phyloP scores from a whole-genome alignment of 2,329 filamentous ascomycete species.

The Penicillium sumatraense region DNA sequence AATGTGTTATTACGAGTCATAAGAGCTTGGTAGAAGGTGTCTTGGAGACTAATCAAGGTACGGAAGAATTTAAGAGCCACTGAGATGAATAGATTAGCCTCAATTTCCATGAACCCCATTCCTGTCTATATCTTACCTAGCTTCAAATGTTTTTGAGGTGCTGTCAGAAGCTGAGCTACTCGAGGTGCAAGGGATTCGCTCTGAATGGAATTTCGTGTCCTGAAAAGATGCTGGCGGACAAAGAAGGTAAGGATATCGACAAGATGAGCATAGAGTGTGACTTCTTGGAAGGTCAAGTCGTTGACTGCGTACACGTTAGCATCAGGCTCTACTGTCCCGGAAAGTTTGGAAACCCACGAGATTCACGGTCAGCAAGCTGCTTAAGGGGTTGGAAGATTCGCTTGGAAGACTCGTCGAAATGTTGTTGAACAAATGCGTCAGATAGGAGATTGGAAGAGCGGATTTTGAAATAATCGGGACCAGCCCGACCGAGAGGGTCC shows the following conservation, averaged over 20 bases:
- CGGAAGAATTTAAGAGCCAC: conserved; percentile 94
- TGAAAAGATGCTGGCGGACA: conserved; percentile 82
- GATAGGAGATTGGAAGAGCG: conserved; percentile 73
- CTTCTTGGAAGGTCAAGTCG: conserved; percentile 78
- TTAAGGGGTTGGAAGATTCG: conserved; percentile 87
- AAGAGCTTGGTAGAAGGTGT: conserved; percentile 88
- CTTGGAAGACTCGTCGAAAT: conserved; percentile 85
- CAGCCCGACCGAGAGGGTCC: conserved; percentile 63
- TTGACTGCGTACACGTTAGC: conserved; percentile 55
- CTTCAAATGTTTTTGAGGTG: conserved; percentile 88
- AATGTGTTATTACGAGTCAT: conserved; percentile 81
- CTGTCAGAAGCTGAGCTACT: conserved; percentile 79
- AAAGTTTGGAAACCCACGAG: conserved; percentile 43
- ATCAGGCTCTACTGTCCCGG: background rate
- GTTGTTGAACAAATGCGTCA: conserved; percentile 81
- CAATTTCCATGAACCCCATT: background rate
- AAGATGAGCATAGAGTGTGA: conserved; percentile 87
- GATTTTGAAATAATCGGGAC: conserved; percentile 71
- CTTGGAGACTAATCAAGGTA: conserved; percentile 79
- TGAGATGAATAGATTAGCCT: conserved; percentile 40
- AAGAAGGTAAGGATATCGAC: conserved; percentile 95
- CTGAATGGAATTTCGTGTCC: conserved; percentile 87
- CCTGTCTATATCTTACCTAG: conserved; percentile 64
- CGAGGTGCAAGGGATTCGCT: conserved; percentile 76
- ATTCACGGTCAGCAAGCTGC: conserved; percentile 70